A percentile compares a stretch with the other conserved stretches of the same genome.
Evolutionary conservation across 371 early-diverging fungal genomes (phyloP).

Genomic region (Haplosporangium sp.): DNA sequence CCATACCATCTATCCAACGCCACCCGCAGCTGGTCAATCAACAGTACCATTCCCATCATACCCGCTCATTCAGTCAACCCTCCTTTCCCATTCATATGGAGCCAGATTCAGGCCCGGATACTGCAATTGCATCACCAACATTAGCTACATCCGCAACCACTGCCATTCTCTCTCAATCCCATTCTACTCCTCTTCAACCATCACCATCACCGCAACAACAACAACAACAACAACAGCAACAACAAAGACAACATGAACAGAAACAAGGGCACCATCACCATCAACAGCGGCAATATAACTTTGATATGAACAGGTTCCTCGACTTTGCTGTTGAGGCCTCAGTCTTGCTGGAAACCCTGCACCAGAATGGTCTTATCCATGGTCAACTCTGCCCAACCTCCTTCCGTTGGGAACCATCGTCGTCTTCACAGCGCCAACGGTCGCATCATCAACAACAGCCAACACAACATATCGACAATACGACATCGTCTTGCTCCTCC

Average conservation of each 20-base stretch:
- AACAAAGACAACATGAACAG: not conserved
- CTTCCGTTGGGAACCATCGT: slow-evolving; percentile 42
- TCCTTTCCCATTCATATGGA: not conserved
- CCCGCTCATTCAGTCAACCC: slow-evolving; percentile 27
- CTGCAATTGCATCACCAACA: not conserved
- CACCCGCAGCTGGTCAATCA: not conserved
- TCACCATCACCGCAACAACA: not conserved
- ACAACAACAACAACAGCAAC: slow-evolving; percentile 24
- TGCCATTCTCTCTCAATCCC: no score
- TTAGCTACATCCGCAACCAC: not conserved
- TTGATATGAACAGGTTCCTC: slow-evolving; percentile 38
- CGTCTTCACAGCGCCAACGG: slow-evolving; percentile 8
- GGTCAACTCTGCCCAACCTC: slow-evolving; percentile 50
- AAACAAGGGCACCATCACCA: slow-evolving; percentile 3
- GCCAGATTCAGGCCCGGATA: not conserved
- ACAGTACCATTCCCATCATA: slow-evolving; percentile 8
- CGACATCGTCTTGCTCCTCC: not conserved
- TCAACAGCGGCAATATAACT: slow-evolving; percentile 1
- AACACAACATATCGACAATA: not conserved
- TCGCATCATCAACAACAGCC: slow-evolving; percentile 1
- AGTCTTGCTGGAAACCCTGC: slow-evolving; percentile 37
- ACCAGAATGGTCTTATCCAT: slow-evolving; percentile 46
- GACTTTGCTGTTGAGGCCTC: slow-evolving; percentile 44
- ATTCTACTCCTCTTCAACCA: not conserved
- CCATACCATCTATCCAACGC: slow-evolving; percentile 1